Conservation (phyloP, 768 basidiomycete species). For the Gloeophyllum trabeum region DNA sequence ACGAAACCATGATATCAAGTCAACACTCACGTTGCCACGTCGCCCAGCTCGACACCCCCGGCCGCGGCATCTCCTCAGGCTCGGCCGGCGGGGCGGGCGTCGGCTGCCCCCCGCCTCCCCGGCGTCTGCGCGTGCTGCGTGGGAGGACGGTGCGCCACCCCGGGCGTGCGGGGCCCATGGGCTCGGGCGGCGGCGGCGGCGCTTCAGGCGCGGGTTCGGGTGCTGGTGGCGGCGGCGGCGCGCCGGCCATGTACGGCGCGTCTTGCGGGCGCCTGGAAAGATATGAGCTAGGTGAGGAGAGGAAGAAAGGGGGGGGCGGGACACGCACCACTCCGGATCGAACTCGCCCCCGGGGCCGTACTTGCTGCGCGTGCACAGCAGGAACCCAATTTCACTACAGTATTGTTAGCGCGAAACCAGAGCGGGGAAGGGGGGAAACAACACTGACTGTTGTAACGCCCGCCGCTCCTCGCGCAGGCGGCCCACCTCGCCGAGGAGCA, state of each 20-base stretch:
- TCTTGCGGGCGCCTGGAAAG: slow-evolving; percentile 19
- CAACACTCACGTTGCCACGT: slow-evolving; percentile 54
- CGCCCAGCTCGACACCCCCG: slow-evolving; percentile 41
- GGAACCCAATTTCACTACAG: slow-evolving; percentile 63
- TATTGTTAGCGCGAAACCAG: slow-evolving; percentile 1
- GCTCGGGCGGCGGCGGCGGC: slow-evolving; percentile 31
- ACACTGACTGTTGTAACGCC: slow-evolving; percentile 63
- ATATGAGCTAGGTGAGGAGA: slow-evolving; percentile 1
- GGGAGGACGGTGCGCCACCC: slow-evolving; percentile 50
- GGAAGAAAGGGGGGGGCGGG: not conserved
- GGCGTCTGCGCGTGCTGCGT: slow-evolving; percentile 24
- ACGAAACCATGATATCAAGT: slow-evolving; percentile 2
- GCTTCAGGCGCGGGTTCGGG: slow-evolving; percentile 30
- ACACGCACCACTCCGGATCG: slow-evolving; percentile 62
- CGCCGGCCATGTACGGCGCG: slow-evolving; percentile 24
- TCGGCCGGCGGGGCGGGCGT: slow-evolving; percentile 22
- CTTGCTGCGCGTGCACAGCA: slow-evolving; percentile 60
- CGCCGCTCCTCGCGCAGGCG: slow-evolving; percentile 73
- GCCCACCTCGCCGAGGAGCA: slow-evolving; percentile 76
- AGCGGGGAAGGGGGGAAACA: no score
- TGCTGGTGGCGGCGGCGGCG: slow-evolving; percentile 17
- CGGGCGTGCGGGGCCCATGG: slow-evolving; percentile 34
- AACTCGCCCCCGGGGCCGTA: slow-evolving; percentile 83
- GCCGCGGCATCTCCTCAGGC: slow-evolving; percentile 22
- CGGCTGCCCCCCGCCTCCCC: no score